phyloP scores from a whole-genome alignment of 768 basidiomycete species.

The Suillus weaverae region DNA sequence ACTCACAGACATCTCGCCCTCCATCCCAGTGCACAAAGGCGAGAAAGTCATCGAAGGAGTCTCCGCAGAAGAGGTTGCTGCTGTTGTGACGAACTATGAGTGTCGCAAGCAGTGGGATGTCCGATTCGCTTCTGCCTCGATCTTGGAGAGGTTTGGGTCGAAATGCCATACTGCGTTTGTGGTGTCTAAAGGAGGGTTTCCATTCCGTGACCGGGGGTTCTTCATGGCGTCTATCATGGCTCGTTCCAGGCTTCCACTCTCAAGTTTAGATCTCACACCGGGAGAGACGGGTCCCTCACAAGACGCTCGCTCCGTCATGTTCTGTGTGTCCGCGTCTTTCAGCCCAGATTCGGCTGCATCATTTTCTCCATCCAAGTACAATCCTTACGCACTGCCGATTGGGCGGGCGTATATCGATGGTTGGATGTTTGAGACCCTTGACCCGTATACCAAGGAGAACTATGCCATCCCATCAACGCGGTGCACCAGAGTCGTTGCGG shows the following conservation, averaged over 20 bases:
- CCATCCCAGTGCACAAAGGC: slow-evolving; percentile 83
- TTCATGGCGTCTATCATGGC: slow-evolving; percentile 77
- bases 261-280: slow-evolving; percentile 41
- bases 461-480: slow-evolving; percentile 92
- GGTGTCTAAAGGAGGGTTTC: slow-evolving; percentile 77
- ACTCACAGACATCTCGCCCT: slow-evolving; percentile 73
- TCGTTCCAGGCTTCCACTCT: slow-evolving; percentile 44
- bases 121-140: slow-evolving; percentile 65
- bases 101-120: slow-evolving; percentile 88
- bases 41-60: slow-evolving; percentile 92
- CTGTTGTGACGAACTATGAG: slow-evolving; percentile 66
- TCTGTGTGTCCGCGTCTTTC: slow-evolving; percentile 83
- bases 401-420: slow-evolving; percentile 87
- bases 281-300: slow-evolving; percentile 37
- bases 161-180: slow-evolving; percentile 72
- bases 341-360: slow-evolving; percentile 57
- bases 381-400: slow-evolving; percentile 69
- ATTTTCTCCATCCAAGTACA: slow-evolving; percentile 70
- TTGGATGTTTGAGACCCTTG: slow-evolving; percentile 95
- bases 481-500: slow-evolving; percentile 79
- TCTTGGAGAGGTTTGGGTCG: slow-evolving; percentile 78
- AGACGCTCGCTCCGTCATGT: slow-evolving; percentile 63
- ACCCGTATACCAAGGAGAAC: slow-evolving; percentile 92
- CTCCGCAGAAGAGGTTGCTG: slow-evolving; percentile 86
- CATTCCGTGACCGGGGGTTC: slow-evolving; percentile 89